Percentiles rank a stretch among this genome's conserved stretches.
Conservation (phyloP, 2,329 filamentous ascomycete species). For the Calcarisporium arbuscula region DNA sequence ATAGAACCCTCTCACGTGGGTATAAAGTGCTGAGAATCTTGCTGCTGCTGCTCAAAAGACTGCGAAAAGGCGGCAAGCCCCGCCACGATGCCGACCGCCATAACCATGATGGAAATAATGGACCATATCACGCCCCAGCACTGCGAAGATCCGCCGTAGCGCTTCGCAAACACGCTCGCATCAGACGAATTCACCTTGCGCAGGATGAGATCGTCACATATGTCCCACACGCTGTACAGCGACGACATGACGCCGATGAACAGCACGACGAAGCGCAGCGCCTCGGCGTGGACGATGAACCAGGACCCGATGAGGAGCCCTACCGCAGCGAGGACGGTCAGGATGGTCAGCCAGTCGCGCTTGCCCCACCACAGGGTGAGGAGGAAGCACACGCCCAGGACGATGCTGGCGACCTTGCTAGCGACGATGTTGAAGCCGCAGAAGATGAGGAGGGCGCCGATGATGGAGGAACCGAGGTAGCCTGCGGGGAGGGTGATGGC, state of each 20-base stretch:
- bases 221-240: conserved; percentile 79
- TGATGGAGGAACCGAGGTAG: conserved; percentile 70
- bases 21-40: conserved; percentile 63
- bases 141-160: conserved; percentile 71
- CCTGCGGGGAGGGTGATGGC: conserved; percentile 70
- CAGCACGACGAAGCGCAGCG: conserved; percentile 66
- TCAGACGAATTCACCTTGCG: conserved; percentile 76
- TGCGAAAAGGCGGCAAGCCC: conserved; percentile 71
- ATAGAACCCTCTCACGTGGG: conserved; percentile 27
- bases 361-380: conserved; percentile 79
- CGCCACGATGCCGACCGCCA: conserved; percentile 67
- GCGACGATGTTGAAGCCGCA: conserved; percentile 78
- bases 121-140: conserved; percentile 80
- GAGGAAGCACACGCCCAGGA: conserved; percentile 66
- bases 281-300: conserved; percentile 73
- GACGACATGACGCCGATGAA: conserved; percentile 81
- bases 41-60: conserved; percentile 60
- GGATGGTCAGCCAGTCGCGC: conserved; percentile 69
- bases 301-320: conserved; percentile 67
- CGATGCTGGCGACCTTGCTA: conserved; percentile 70
- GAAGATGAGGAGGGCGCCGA: conserved; percentile 71
- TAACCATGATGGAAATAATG: conserved; percentile 63
- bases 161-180: conserved; percentile 70
- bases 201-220: conserved; percentile 75
- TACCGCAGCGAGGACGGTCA: conserved; percentile 63